These are phyloP conservation scores for Magnaporthiopsis incrustans DNA, from an alignment of 2,329 filamentous ascomycete species.

Conservation along the genomic window DNA sequence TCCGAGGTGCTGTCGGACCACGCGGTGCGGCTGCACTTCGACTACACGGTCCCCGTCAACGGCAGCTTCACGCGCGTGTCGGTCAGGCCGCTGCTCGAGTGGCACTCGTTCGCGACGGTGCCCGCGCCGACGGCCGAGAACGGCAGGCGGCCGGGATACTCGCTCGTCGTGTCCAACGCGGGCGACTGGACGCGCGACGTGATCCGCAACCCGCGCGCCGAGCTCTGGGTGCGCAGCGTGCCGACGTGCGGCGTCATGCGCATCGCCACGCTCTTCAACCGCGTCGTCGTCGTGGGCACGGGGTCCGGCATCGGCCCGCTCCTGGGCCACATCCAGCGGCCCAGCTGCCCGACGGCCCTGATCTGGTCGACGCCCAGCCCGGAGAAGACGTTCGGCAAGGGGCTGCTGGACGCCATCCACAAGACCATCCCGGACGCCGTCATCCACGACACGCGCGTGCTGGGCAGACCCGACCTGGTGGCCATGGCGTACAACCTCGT, in stretches of 20 bases:
- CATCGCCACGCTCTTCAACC: constrained; percentile 45
- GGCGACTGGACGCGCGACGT: constrained; percentile 53
- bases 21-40: constrained; percentile 51
- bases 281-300: constrained; percentile 49
- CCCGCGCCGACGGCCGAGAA: constrained; percentile 28
- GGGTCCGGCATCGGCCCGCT: constrained; percentile 55
- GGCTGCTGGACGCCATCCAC: constrained; percentile 18
- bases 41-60: constrained; percentile 38
- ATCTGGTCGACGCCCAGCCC: constrained; percentile 23
- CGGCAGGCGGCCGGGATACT: constrained; percentile 31
- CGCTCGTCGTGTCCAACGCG: constrained; percentile 48
- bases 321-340: constrained; percentile 39
- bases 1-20: constrained; percentile 51
- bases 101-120: constrained; percentile 56
- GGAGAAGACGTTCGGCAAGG: constrained; percentile 19
- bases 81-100: constrained; percentile 45
- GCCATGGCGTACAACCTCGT: constrained; percentile 17
- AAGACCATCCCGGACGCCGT: constrained; percentile 19
- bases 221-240: constrained; percentile 49
- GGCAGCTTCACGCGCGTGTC: constrained; percentile 43
- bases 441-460: constrained; percentile 22
- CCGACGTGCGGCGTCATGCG: constrained; percentile 48
- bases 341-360: constrained; percentile 15
- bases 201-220: constrained; percentile 43
- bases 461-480: constrained; percentile 22